Evolutionary conservation across 2,329 filamentous ascomycete species (phyloP).

Genomic region (Fusarium duplospermum): DNA sequence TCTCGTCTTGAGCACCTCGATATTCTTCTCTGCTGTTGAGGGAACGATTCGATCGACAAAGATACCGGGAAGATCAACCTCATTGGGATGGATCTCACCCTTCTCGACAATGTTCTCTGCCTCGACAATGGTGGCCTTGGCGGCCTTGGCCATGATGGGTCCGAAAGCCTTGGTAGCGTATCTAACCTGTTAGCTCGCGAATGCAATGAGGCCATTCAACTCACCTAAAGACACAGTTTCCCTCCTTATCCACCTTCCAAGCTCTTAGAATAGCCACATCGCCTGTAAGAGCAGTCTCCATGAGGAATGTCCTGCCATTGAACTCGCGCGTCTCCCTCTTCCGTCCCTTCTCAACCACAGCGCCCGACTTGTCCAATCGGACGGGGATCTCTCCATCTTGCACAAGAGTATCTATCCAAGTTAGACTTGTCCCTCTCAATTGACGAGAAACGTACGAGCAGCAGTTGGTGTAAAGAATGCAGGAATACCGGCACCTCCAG

Average conservation of each 20-base stretch:
- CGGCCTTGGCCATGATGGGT: conserved; percentile 84
- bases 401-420: conserved; percentile 66
- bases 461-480: conserved; percentile 86
- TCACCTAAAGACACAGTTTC: conserved; percentile 82
- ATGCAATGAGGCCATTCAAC: not conserved
- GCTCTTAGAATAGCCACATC: conserved; percentile 83
- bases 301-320: conserved; percentile 76
- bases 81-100: conserved; percentile 78
- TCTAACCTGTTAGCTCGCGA: conserved; percentile 43
- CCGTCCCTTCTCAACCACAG: conserved; percentile 71
- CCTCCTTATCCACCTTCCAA: conserved; percentile 79
- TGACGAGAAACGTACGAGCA: conserved; percentile 60
- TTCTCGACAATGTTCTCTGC: conserved; percentile 84
- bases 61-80: conserved; percentile 83
- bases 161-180: conserved; percentile 82
- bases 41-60: conserved; percentile 86
- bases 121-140: conserved; percentile 82
- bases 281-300: conserved; percentile 81
- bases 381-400: conserved; percentile 77
- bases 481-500: conserved; percentile 80
- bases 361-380: conserved; percentile 68
- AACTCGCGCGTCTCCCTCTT: conserved; percentile 79
- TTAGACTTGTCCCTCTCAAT: conserved; percentile 9
- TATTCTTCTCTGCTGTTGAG: conserved; percentile 75
- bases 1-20: conserved; percentile 75